These are phyloP conservation scores for Lentinula lateritia DNA, from an alignment of 768 basidiomycete species.

Conservation along the genomic window DNA sequence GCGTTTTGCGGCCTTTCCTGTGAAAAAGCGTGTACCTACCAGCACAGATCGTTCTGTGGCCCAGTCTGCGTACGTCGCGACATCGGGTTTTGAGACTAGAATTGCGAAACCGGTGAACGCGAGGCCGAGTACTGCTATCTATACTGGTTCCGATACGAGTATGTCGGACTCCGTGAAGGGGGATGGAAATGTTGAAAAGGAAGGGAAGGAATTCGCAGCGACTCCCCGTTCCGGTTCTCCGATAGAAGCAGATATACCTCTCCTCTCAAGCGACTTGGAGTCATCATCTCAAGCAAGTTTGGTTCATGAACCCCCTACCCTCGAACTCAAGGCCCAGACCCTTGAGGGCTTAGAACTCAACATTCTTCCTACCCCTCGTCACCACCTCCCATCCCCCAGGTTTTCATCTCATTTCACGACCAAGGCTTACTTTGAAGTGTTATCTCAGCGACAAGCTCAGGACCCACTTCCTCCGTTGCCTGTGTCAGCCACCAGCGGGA, in stretches of 20 bases:
- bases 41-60: conserved; percentile 13
- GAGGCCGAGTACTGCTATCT: not conserved
- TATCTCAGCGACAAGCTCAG: not conserved
- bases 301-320: not conserved
- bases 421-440: not conserved
- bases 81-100: not conserved
- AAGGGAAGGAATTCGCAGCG: not conserved
- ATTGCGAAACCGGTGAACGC: not conserved
- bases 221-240: not conserved
- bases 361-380: not conserved
- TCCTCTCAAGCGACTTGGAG: not conserved
- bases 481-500: too few relatives aligned
- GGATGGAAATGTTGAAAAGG: not conserved
- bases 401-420: conserved; percentile 3
- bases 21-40: conserved; percentile 28
- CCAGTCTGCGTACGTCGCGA: not conserved
- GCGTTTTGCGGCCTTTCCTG: conserved; percentile 67
- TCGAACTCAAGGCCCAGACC: not conserved
- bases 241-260: not conserved
- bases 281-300: not conserved
- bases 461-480: not conserved
- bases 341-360: not conserved
- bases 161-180: not conserved
- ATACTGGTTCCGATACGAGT: not conserved
- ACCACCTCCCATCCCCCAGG: not conserved